A percentile compares a stretch with the other conserved stretches of the same genome.
These are phyloP conservation scores for Lyophyllum decastes DNA, from an alignment of 768 basidiomycete species.

Conservation along the genomic window DNA sequence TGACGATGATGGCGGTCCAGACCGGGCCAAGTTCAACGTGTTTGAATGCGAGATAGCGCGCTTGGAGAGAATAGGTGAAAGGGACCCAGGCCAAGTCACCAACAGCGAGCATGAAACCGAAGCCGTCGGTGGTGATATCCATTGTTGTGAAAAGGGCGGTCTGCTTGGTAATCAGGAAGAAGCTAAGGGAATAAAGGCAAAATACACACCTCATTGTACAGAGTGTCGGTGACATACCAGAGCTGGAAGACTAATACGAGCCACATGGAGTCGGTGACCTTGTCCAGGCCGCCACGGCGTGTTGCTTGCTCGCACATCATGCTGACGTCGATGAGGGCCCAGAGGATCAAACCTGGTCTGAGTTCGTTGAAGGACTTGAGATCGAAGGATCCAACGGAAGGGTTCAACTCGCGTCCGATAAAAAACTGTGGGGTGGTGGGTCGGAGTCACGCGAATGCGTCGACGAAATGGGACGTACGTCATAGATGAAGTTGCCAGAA, in stretches of 20 bases:
- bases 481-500: conserved; percentile 83
- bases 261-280: conserved; percentile 89
- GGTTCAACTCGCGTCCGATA: conserved; percentile 95
- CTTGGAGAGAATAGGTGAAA: conserved; percentile 91
- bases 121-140: conserved; percentile 97
- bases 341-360: conserved; percentile 88
- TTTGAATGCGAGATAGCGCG: conserved; percentile 91
- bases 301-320: conserved; percentile 90
- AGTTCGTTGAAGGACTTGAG: conserved; percentile 81
- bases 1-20: conserved; percentile 57
- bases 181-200: not conserved
- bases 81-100: conserved; percentile 95
- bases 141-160: conserved; percentile 90
- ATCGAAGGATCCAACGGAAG: conserved; percentile 71
- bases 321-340: conserved; percentile 87
- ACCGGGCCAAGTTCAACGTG: conserved; percentile 75
- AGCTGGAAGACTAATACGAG: conserved; percentile 84
- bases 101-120: conserved; percentile 96
- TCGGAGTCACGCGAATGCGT: conserved; percentile 2
- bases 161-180: conserved; percentile 35
- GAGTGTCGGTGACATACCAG: conserved; percentile 82
- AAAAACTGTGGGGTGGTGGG: conserved; percentile 62
- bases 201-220: conserved; percentile 82
- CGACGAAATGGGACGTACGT: conserved; percentile 57
- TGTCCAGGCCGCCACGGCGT: conserved; percentile 65